Conservation (phyloP, 2,329 filamentous ascomycete genomes). For the Botrytis galanthina region DNA sequence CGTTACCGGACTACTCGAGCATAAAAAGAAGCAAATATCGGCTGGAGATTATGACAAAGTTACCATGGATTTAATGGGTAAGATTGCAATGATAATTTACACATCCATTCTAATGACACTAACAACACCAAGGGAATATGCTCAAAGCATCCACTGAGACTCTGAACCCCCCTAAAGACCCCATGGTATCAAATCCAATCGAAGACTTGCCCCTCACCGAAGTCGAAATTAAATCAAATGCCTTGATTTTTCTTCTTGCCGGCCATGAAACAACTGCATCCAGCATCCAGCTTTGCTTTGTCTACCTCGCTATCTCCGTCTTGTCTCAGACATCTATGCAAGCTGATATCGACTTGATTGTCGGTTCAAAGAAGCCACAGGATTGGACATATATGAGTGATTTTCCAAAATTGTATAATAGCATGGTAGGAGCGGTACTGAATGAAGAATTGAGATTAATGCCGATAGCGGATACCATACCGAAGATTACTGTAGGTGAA, state of each 20-base stretch:
- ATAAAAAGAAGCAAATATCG: constrained; percentile 29
- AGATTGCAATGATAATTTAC: background rate
- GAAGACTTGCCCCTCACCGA: constrained; percentile 23
- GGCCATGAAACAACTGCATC: constrained; percentile 40
- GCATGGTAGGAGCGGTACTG: constrained; percentile 33
- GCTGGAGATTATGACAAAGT: constrained; percentile 28
- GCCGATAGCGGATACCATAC: constrained; percentile 53
- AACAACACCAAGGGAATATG: constrained; percentile 26
- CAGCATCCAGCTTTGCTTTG: constrained; percentile 34
- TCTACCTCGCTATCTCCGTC: constrained; percentile 33
- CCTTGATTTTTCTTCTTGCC: constrained; percentile 38
- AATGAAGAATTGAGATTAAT: constrained; percentile 56
- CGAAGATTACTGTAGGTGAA: constrained; percentile 28
- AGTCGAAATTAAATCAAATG: constrained; percentile 37
- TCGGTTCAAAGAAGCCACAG: constrained; percentile 28
- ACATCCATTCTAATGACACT: background rate
- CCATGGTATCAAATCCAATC: constrained; percentile 7
- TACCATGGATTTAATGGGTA: constrained; percentile 34
- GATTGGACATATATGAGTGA: constrained; percentile 29
- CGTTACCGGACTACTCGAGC: constrained; percentile 50
- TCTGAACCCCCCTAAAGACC: background rate
- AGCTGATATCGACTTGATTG: constrained; percentile 32
- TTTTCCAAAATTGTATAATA: constrained; percentile 33
- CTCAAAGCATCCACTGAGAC: constrained; percentile 27
- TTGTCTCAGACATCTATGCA: constrained; percentile 29